Evolutionary conservation across 1,284 basidiomycete genomes (phyloP).

Genomic region (Boletus nobilissimus): DNA sequence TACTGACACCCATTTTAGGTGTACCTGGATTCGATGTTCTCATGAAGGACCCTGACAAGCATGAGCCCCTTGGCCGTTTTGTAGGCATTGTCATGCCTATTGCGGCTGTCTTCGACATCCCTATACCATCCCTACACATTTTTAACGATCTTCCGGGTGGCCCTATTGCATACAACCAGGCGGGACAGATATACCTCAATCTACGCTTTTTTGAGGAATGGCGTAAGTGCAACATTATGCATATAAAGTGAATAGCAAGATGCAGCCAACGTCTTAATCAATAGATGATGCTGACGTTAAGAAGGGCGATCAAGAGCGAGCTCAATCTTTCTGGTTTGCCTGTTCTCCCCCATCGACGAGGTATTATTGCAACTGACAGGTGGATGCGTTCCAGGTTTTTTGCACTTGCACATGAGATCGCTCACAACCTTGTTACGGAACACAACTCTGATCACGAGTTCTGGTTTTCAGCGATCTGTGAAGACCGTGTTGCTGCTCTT

Average conservation of each 20-base stretch:
- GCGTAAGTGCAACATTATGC: not conserved
- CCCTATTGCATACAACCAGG: not conserved
- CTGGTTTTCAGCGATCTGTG: constrained; percentile 1
- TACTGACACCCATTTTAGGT: not conserved
- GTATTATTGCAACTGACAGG: not conserved
- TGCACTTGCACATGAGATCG: not conserved
- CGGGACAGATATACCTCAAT: not conserved
- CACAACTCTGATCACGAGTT: constrained; percentile 4
- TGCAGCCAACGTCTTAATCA: not conserved
- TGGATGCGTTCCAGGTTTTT: not conserved
- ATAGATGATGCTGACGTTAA: not conserved
- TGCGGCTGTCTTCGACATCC: not conserved
- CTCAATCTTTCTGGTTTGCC: not conserved
- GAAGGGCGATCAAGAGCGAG: not conserved
- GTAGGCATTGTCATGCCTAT: not conserved
- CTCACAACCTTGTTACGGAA: not conserved
- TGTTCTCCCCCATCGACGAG: not conserved
- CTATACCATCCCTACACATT: not conserved
- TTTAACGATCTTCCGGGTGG: not conserved
- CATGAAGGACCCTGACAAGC: not conserved
- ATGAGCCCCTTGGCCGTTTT: not conserved
- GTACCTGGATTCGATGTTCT: not conserved
- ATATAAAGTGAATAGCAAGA: not conserved
- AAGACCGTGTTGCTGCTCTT: not conserved
- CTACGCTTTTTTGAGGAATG: not conserved